phyloP scores from a whole-genome alignment of 2,329 filamentous ascomycete genomes.

The Pseudocercospora vitis region DNA sequence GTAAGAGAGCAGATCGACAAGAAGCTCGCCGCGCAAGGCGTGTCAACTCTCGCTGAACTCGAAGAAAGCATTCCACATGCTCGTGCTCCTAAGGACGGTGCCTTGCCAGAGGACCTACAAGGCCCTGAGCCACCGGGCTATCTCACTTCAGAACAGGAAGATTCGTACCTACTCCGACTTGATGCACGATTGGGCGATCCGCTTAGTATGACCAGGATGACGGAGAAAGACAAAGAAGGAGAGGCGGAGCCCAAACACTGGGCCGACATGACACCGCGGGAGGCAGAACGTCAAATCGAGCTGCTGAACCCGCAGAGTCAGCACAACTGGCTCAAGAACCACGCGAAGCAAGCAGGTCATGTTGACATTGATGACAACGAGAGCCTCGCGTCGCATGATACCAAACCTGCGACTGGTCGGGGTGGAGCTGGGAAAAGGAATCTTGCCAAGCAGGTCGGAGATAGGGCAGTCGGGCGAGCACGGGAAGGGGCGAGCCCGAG shows the following conservation, averaged over 20 bases:
- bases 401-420: conserved; percentile 55
- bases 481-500: conserved; percentile 38
- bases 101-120: conserved; percentile 46
- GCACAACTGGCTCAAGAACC: conserved; percentile 77
- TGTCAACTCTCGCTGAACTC: conserved; percentile 39
- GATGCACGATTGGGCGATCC: conserved; percentile 55
- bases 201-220: conserved; percentile 44
- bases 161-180: conserved; percentile 69
- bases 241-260: conserved; percentile 32
- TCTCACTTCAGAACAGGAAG: conserved; percentile 67
- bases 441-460: conserved; percentile 40
- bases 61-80: conserved; percentile 46
- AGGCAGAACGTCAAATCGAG: conserved; percentile 51
- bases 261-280: conserved; percentile 45
- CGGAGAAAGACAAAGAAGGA: conserved; percentile 21
- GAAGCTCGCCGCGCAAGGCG: conserved; percentile 33
- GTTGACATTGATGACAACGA: conserved; percentile 53
- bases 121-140: conserved; percentile 62
- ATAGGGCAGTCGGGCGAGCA: conserved; percentile 38
- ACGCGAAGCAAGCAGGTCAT: conserved; percentile 25
- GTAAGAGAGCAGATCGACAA: conserved; percentile 36
- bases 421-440: conserved; percentile 36
- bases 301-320: conserved; percentile 84
- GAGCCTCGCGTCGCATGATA: conserved; percentile 82
- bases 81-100: conserved; percentile 20